Evolutionary conservation across 2,329 filamentous ascomycete species (phyloP), one percentile per base, ranked within the genome.

Genomic region (Didymella lethalis): DNA sequence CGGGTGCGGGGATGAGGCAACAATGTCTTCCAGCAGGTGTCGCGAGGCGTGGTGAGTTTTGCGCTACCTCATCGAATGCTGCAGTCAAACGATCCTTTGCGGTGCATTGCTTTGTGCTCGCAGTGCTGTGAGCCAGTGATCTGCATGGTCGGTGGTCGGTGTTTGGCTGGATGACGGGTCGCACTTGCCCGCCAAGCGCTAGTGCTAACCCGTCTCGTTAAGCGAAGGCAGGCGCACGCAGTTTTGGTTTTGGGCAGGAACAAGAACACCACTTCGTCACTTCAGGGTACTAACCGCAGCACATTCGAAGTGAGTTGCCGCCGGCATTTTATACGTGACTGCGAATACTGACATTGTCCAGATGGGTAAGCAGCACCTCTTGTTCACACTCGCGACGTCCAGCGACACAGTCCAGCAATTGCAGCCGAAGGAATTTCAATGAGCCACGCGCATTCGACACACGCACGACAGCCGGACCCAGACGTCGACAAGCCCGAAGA

Each of bases 311-410:
- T 86, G 77, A 80, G 79, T 69, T 49, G 32, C 38, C 53, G 31
- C 38, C 25, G 56, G 50, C 66, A 58, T 48, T 44, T 41, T 40
- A 23, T 25, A 18, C 14, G 40, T 25, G 40, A 51, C 14, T 47
- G 32, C 32, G 23, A 20, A 32, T 59, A 54, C 71, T 75, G 65
- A 78, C 77, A 75, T 59, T 71, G 56, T 70, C 64, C 74, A 88
- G 85, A 88, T 88, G 86, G 85, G 86, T 88, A 84, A 86, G 86
- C 83, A 75, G 56, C 46, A 62, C 61, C 59, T 59, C 61, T 64
- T 57, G 63, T 65, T 69, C 69, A 46, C 43, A 47, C 57, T 52
- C 59, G 44, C 59, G 26, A 47, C 54, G 31, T 32, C 31, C 31
- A 14, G 31, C 31, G 31, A 32, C 14, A 32, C 56, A 23, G 49